Conservation (phyloP, 345 rosid genomes). For the Gossypium ekmanianum region DNA sequence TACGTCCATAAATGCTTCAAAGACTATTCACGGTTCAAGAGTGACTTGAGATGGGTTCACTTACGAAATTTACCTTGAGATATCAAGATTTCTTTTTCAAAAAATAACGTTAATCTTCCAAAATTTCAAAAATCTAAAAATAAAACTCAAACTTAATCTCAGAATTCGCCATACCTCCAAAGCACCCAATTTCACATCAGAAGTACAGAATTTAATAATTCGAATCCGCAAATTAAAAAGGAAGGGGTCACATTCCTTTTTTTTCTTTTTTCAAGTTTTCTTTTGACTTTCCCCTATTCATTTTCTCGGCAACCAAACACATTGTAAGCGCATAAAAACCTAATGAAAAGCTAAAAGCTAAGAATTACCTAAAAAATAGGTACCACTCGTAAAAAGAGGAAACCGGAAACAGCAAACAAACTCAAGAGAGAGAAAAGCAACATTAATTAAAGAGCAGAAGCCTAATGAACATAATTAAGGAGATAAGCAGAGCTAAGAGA, state of each 20-base stretch:
- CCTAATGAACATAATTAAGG: neutral
- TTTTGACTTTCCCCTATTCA: neutral
- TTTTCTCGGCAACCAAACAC: slow-evolving; percentile 23
- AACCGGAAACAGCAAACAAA: neutral
- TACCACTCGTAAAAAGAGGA: neutral
- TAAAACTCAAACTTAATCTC: no score
- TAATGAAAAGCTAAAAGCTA: neutral
- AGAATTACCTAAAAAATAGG: neutral
- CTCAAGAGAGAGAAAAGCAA: neutral
- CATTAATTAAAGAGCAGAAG: neutral
- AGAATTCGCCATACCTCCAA: neutral
- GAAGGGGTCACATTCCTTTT: neutral
- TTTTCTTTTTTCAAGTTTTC: no score
- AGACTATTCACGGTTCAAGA: neutral
- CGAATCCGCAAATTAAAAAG: neutral
- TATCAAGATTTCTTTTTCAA: neutral
- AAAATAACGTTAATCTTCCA: neutral
- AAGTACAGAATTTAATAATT: neutral
- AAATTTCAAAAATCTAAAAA: neutral
- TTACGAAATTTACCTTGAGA: neutral
- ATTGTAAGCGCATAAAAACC: neutral
- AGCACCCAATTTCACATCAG: neutral
- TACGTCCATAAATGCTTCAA: neutral
- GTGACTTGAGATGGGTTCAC: neutral
- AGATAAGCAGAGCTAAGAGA: neutral